Evolutionary conservation across 2,329 filamentous ascomycete species (phyloP), one percentile per base, ranked within the genome.

Genomic region (Aspergillus terreus): DNA sequence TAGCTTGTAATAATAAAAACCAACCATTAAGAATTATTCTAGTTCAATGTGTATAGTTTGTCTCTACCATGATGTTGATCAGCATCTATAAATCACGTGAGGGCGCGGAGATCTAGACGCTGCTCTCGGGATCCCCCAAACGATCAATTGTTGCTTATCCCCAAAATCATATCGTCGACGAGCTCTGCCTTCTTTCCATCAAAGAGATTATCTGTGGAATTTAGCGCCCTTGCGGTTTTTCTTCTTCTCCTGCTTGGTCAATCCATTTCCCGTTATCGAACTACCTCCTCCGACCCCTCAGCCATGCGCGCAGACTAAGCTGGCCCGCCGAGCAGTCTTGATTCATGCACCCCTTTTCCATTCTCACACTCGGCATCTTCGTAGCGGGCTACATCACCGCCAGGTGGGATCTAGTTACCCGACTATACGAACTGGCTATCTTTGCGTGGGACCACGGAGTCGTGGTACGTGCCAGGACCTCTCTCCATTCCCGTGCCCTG

Each of bases 391-490:
- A 99, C 82, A 97, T 92, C 73, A 99, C 94, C 76, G 94, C 94
- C 70, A 88, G 94, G 80, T 99, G 94, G 92, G 94, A 97, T 76
- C 86, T 99, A 58, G 91, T 96, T 62, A 96, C 92, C 64, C 87
- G 92, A 66, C 82, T 97, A 65, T 96, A 96, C 86, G 92, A 99
- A 76, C 84, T 99, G 66, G 88, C 90, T 62, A 88, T 96, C 60
- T 99, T 97, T 73, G 94, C 95, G 62, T 96, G 92, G 91, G 89
- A 97, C 73, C 90, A 97, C 89, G 91, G 92, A 70, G 94, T 99
- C 66, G 88, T 97, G 70, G 91, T 95, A 78, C 67, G 87, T 78
- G 44, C 38, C 17, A 3, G 11, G 10, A 14, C 17, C 17, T 19
- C 21, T 51, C 44, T 45, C 12, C 17, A 51, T 17, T 25, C 45